phyloP scores from a whole-genome alignment of 2,329 filamentous ascomycete genomes.

The Colletotrichum euphorbiae region DNA sequence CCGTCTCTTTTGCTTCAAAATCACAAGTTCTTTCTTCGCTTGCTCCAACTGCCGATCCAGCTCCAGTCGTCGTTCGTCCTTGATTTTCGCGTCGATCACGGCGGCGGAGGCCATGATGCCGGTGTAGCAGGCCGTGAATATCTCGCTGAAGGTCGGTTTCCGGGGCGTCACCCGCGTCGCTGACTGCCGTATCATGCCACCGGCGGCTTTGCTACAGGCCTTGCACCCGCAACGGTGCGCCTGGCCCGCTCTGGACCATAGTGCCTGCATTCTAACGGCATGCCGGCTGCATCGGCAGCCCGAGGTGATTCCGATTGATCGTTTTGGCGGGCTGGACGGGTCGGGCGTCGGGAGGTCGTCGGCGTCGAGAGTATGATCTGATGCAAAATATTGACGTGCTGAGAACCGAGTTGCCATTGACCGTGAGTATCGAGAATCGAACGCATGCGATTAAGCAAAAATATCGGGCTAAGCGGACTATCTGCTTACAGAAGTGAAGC shows the following conservation, averaged over 20 bases:
- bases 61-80: constrained; percentile 67
- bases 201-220: constrained; percentile 65
- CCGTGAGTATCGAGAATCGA: constrained; percentile 7
- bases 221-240: constrained; percentile 73
- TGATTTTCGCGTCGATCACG: constrained; percentile 69
- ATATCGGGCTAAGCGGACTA: background rate
- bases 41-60: constrained; percentile 72
- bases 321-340: background rate
- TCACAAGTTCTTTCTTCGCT: constrained; percentile 60
- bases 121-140: constrained; percentile 76
- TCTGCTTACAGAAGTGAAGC: constrained; percentile 25
- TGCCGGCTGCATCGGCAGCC: constrained; percentile 42
- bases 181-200: constrained; percentile 61
- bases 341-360: constrained; percentile 12
- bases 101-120: constrained; percentile 74
- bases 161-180: constrained; percentile 62
- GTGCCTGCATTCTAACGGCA: constrained; percentile 70
- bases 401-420: constrained; percentile 23
- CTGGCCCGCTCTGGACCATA: constrained; percentile 76
- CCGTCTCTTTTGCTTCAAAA: constrained; percentile 49
- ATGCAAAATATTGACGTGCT: constrained; percentile 17
- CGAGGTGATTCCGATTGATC: constrained; percentile 27
- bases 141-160: constrained; percentile 62
- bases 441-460: background rate
- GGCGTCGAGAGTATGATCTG: constrained; percentile 27